Evolutionary conservation across 768 basidiomycete species (phyloP).

Genomic region (Lactarius vividus): DNA sequence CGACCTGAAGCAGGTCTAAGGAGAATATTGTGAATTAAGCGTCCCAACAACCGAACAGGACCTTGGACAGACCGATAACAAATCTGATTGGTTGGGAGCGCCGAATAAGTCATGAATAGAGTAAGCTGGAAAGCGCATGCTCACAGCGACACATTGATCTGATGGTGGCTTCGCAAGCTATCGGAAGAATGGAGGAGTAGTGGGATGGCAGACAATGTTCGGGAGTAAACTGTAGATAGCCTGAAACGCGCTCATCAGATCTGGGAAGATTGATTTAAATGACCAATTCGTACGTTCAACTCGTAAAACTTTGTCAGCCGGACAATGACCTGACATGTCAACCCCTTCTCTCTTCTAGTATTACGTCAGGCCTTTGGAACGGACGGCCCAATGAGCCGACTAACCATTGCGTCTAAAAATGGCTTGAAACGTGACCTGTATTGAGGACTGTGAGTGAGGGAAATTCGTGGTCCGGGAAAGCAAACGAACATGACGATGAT

Average conservation of each 20-base stretch:
- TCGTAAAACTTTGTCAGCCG: constrained; percentile 77
- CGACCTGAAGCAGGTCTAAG: not conserved
- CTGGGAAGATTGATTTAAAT: not conserved
- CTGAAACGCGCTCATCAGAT: constrained; percentile 37
- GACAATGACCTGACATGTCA: constrained; percentile 60
- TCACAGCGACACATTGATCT: constrained; percentile 61
- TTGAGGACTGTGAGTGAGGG: constrained; percentile 15
- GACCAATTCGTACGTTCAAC: constrained; percentile 58
- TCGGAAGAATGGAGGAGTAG: constrained; percentile 67
- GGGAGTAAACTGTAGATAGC: constrained; percentile 66
- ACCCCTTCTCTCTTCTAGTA: constrained; percentile 56
- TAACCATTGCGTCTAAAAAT: constrained; percentile 59
- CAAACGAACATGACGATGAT: constrained; percentile 59
- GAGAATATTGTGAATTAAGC: not conserved
- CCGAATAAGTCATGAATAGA: not conserved
- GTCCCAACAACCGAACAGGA: not conserved
- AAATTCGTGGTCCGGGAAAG: constrained; percentile 16
- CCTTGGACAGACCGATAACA: not conserved
- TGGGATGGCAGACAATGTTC: constrained; percentile 65
- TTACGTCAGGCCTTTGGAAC: not conserved
- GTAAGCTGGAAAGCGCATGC: constrained; percentile 26
- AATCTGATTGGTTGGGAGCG: not conserved
- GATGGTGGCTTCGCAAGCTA: constrained; percentile 56
- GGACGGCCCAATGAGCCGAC: constrained; percentile 27
- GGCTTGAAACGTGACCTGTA: constrained; percentile 60